These are phyloP conservation scores for Acer saccharum DNA, from an alignment of 345 rosid genomes.

Conservation along the genomic window DNA sequence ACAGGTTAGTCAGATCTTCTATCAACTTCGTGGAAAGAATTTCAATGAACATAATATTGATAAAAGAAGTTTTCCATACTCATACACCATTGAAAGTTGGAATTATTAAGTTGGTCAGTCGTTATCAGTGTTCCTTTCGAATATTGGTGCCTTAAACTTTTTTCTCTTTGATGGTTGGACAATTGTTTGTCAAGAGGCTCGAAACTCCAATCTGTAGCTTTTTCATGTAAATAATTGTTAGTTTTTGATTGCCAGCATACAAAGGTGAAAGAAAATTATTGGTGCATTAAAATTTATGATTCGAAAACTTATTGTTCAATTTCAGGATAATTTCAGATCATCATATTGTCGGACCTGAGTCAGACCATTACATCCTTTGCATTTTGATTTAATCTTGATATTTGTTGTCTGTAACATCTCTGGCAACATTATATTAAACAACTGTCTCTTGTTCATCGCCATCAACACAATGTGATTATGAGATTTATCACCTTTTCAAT, in stretches of 20 bases:
- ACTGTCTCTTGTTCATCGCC: neutral
- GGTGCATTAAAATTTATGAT: neutral
- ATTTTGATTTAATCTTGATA: constrained; percentile 4
- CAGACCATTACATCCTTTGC: neutral
- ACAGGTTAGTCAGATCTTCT: constrained; percentile 34
- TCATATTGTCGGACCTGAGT: neutral
- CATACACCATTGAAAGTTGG: neutral
- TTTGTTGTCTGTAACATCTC: neutral
- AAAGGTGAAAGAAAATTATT: neutral
- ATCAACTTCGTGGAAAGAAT: neutral
- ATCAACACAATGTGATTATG: neutral
- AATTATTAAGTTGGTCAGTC: neutral
- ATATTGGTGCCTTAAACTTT: neutral
- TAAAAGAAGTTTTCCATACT: neutral
- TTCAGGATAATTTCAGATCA: constrained; percentile 2
- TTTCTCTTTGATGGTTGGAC: neutral
- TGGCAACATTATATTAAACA: neutral
- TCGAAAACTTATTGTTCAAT: neutral
- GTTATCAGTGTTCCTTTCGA: neutral
- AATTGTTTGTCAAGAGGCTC: neutral
- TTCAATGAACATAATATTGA: neutral
- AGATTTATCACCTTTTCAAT: neutral
- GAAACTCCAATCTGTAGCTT: neutral
- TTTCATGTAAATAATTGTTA: neutral
- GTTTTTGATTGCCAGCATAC: neutral